Conservation (phyloP, 2,329 filamentous ascomycete species). For the Lasiodiplodia theobromae region DNA sequence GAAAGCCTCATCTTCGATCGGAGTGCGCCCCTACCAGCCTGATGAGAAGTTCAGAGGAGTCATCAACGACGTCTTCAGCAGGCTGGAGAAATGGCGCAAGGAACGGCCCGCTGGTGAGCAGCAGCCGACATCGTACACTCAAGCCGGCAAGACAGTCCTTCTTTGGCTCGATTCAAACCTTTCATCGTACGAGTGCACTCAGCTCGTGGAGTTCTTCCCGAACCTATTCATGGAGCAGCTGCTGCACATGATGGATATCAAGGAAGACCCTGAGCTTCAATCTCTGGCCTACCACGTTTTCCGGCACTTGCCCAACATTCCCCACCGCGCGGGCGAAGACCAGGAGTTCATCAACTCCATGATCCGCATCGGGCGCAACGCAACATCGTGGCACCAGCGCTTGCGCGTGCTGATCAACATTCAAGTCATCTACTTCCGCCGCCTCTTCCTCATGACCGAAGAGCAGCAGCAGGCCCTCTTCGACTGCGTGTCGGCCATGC, state of each 20-base stretch:
- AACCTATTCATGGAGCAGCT: conserved; percentile 89
- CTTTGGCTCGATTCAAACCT: conserved; percentile 93
- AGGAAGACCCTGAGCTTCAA: conserved; percentile 96
- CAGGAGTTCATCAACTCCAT: conserved; percentile 83
- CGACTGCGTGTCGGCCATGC: conserved; percentile 93
- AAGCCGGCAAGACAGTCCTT: conserved; percentile 92
- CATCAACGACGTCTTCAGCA: conserved; percentile 76
- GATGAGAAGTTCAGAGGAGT: conserved; percentile 75
- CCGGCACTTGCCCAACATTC: conserved; percentile 93
- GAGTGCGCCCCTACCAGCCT: conserved; percentile 82
- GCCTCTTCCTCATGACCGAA: conserved; percentile 83
- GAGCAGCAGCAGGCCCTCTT: conserved; percentile 82
- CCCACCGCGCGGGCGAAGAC: conserved; percentile 86
- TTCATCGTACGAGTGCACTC: conserved; percentile 89
- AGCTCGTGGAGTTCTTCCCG: conserved; percentile 90
- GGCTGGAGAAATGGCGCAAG: conserved; percentile 85
- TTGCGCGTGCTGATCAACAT: conserved; percentile 96
- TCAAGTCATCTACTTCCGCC: conserved; percentile 97
- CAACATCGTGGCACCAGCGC: conserved; percentile 92
- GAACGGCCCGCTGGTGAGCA: conserved; percentile 87
- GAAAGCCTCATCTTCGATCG: conserved; percentile 80
- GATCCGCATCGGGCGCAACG: conserved; percentile 84
- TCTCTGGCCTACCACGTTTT: conserved; percentile 96
- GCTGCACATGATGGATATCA: conserved; percentile 99
- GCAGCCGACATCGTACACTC: conserved; percentile 92